Evolutionary conservation across 2,329 filamentous ascomycete genomes (phyloP).

Genomic region (Thelonectria blattea): DNA sequence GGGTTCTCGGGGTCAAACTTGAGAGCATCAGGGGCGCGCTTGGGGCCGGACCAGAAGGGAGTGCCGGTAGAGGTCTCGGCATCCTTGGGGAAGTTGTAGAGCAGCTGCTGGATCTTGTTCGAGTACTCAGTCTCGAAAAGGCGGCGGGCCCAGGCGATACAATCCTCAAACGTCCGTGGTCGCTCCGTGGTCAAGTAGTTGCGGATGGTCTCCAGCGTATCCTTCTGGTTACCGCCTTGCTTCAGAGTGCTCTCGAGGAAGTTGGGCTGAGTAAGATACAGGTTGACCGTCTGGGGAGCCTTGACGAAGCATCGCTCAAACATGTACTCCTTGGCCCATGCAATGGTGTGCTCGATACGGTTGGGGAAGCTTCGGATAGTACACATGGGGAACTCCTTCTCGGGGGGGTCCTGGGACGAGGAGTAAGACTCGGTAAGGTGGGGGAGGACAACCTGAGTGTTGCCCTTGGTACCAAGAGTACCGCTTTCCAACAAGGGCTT

Average conservation of each 20-base stretch:
- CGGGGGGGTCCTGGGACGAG: conserved; percentile 90
- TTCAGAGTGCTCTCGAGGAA: conserved; percentile 88
- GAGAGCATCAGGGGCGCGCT: conserved; percentile 90
- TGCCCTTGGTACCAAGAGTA: conserved; percentile 98
- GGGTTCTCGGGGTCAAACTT: conserved; percentile 86
- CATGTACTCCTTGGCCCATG: conserved; percentile 89
- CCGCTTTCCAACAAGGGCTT: conserved; percentile 96
- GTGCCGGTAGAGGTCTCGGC: conserved; percentile 85
- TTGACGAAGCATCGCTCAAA: conserved; percentile 96
- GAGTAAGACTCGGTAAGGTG: conserved; percentile 96
- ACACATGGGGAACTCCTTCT: conserved; percentile 99
- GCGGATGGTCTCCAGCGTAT: conserved; percentile 86
- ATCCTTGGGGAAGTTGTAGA: conserved; percentile 98
- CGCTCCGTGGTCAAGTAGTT: conserved; percentile 93
- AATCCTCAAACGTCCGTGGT: conserved; percentile 92
- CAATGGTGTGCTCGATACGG: conserved; percentile 97
- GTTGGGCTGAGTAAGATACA: conserved; percentile 89
- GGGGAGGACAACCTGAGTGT: conserved; percentile 94
- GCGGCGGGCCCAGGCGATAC: conserved; percentile 91
- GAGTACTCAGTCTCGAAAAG: conserved; percentile 97
- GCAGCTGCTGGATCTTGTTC: conserved; percentile 92
- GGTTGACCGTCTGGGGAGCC: conserved; percentile 90
- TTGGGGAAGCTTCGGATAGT: conserved; percentile 97
- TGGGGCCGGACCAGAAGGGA: conserved; percentile 97
- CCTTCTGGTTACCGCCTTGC: conserved; percentile 93